Evolutionary conservation across 805 yeast species (phyloP).

Genomic region (Candida takata): DNA sequence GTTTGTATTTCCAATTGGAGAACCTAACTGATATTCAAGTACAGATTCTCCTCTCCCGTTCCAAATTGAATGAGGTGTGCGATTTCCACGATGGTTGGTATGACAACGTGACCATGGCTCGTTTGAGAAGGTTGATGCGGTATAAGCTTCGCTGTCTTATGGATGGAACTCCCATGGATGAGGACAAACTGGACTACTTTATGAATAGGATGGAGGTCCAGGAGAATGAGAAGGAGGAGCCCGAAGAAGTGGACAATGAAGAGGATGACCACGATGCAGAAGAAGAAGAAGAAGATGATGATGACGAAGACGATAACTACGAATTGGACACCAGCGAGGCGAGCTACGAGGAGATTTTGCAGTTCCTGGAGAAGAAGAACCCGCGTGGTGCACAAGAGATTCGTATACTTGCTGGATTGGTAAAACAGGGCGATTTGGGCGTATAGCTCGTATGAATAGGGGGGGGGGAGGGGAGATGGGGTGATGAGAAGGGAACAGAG

Average conservation of each 20-base stretch:
- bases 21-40: slow-evolving; percentile 68
- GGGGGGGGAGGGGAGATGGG: too few species aligned
- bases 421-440: slow-evolving; percentile 13
- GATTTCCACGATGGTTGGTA: slow-evolving; percentile 80
- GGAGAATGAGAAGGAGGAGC: slow-evolving; percentile 24
- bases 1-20: slow-evolving; percentile 72
- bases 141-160: slow-evolving; percentile 62
- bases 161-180: slow-evolving; percentile 33
- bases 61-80: slow-evolving; percentile 34
- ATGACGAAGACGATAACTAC: slow-evolving; percentile 28
- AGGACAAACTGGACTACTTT: slow-evolving; percentile 36
- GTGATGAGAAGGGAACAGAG: too few species aligned
- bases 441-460: too few species aligned
- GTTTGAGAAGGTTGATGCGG: slow-evolving; percentile 61
- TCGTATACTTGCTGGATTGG: slow-evolving; percentile 9
- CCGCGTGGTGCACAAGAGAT: slow-evolving; percentile 21
- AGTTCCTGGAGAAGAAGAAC: slow-evolving; percentile 17
- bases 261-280: slow-evolving; percentile 12
- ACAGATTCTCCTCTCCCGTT: slow-evolving; percentile 31
- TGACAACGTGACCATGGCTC: slow-evolving; percentile 49
- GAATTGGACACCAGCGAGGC: slow-evolving; percentile 22
- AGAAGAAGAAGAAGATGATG: slow-evolving; percentile 25
- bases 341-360: slow-evolving; percentile 18
- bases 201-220: slow-evolving; percentile 24
- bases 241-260: background rate